A percentile compares a stretch with the other conserved stretches of the same genome.
Evolutionary conservation across 148 eudicot species (phyloP).

Genomic region (Camellia japonica): DNA sequence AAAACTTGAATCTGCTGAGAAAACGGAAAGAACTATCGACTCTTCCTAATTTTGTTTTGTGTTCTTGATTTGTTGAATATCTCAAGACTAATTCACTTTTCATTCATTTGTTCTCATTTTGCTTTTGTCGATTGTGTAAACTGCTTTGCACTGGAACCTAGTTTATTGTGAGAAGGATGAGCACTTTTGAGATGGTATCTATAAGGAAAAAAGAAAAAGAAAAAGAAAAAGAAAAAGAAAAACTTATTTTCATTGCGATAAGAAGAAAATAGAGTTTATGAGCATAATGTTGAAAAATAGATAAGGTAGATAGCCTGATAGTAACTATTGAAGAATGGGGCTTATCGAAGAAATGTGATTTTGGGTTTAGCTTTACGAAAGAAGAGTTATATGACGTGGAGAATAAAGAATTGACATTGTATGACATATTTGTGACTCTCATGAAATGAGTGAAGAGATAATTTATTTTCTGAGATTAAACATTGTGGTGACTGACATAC

Average conservation of each 20-base stretch:
- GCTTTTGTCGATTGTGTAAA: too few species aligned
- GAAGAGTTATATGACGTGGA: not conserved
- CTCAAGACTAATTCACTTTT: not conserved
- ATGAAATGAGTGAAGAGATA: not conserved
- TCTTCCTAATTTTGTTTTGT: not conserved
- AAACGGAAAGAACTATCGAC: constrained; percentile 88
- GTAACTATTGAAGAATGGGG: not conserved
- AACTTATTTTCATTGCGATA: too few species aligned
- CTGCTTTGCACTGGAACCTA: not conserved
- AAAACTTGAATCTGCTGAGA: constrained; percentile 88
- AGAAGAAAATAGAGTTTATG: not conserved
- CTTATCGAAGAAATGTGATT: not conserved
- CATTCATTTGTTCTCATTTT: not conserved
- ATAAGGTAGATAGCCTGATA: not conserved
- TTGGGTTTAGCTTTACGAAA: not conserved
- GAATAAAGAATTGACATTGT: not conserved
- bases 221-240: too few species aligned
- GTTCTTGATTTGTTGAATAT: not conserved
- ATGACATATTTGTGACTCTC: not conserved
- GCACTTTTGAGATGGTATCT: too few species aligned
- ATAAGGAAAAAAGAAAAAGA: too few species aligned
- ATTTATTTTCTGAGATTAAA: not conserved
- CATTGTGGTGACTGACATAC: not conserved
- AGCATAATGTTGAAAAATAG: not conserved
- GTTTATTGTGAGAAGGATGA: not conserved